phyloP scores from a whole-genome alignment of 148 eudicot species.

The Nepenthes mirabilis region DNA sequence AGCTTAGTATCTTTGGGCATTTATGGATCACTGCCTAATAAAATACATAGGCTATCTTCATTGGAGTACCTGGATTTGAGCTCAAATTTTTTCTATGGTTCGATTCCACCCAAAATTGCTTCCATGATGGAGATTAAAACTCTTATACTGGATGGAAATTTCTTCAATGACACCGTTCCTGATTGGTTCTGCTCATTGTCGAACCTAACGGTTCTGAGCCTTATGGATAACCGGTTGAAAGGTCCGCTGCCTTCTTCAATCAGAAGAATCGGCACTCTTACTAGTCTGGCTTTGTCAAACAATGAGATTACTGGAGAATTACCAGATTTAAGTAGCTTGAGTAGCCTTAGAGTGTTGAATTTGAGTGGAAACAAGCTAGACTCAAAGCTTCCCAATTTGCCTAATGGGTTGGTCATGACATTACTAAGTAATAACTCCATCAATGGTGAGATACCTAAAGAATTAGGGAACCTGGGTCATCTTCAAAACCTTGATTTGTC shows the following conservation, averaged over 20 bases:
- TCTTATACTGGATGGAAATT: constrained; percentile 43
- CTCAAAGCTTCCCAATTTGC: constrained; percentile 36
- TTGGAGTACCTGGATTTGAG: constrained; percentile 55
- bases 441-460: constrained; percentile 28
- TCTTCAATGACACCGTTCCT: constrained; percentile 43
- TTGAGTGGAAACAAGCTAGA: constrained; percentile 36
- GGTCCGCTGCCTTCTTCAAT: constrained; percentile 44
- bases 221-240: constrained; percentile 31
- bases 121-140: constrained; percentile 37
- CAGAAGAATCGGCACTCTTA: constrained; percentile 18
- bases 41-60: constrained; percentile 42
- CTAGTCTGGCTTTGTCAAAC: constrained; percentile 33
- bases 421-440: constrained; percentile 45
- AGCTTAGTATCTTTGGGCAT: constrained; percentile 53
- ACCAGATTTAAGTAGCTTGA: constrained; percentile 43
- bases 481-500: constrained; percentile 62
- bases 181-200: constrained; percentile 31
- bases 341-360: constrained; percentile 29
- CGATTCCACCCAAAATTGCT: constrained; percentile 40
- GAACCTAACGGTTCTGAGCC: constrained; percentile 33
- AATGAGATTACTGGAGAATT: constrained; percentile 40
- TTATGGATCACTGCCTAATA: constrained; percentile 56
- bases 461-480: constrained; percentile 19
- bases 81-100: constrained; percentile 55
- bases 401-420: constrained; percentile 31